phyloP scores from a whole-genome alignment of 495 filamentous ascomycete species.

The Neurospora tetraspora region DNA sequence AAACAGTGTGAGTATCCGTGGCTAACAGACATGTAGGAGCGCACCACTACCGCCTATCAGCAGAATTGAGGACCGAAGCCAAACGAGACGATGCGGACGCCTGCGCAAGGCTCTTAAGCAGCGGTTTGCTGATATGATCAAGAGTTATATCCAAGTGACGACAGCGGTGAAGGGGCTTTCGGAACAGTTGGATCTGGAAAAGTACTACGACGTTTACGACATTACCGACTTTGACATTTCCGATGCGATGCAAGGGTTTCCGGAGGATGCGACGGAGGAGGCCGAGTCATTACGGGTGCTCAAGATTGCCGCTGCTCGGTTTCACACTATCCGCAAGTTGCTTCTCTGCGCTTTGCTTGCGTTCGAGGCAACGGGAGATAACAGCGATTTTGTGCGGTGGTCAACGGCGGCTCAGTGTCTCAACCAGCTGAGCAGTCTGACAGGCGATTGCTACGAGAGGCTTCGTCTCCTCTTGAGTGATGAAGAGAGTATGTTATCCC shows the following conservation, averaged over 20 bases:
- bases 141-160: constrained; percentile 57
- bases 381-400: constrained; percentile 72
- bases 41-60: constrained; percentile 77
- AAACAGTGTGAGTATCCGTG: not conserved
- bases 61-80: constrained; percentile 66
- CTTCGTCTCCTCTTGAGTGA: constrained; percentile 64
- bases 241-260: constrained; percentile 51
- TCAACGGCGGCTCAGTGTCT: constrained; percentile 68
- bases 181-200: constrained; percentile 70
- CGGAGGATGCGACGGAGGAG: constrained; percentile 53
- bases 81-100: constrained; percentile 66
- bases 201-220: constrained; percentile 88
- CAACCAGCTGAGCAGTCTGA: constrained; percentile 47
- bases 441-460: constrained; percentile 42
- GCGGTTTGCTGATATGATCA: constrained; percentile 57
- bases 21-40: constrained; percentile 52
- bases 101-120: constrained; percentile 65
- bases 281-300: constrained; percentile 68
- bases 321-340: constrained; percentile 71
- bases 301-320: constrained; percentile 66
- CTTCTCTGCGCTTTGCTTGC: constrained; percentile 80
- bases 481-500: constrained; percentile 60
- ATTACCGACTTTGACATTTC: constrained; percentile 68
- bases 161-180: constrained; percentile 58
- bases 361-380: constrained; percentile 74